phyloP scores from a whole-genome alignment of 805 yeast species.

The Scheffersomyces lignosus region DNA sequence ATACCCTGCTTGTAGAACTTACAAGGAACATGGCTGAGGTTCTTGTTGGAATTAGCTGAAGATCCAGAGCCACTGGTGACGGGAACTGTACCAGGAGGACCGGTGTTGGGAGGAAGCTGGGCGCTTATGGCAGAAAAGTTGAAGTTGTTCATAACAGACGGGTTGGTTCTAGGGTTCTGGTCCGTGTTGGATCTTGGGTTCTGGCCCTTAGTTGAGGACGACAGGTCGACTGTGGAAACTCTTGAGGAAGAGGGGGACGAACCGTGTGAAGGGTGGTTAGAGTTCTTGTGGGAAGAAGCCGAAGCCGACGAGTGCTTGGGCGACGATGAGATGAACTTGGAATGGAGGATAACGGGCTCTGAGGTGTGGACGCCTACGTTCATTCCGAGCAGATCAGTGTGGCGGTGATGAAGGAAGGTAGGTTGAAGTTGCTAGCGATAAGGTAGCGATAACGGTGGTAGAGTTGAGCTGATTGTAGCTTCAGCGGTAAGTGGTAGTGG shows the following conservation, averaged over 20 bases:
- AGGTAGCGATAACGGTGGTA: too few relatives aligned
- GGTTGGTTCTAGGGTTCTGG: constrained; percentile 4
- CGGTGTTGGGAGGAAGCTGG: constrained; percentile 37
- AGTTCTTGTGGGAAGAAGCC: too few relatives aligned
- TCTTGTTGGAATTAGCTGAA: constrained; percentile 30
- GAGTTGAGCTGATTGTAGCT: too few relatives aligned
- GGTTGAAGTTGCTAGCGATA: too few relatives aligned
- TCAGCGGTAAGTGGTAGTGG: too few relatives aligned
- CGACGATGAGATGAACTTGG: too few relatives aligned
- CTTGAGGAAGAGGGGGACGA: neutral
- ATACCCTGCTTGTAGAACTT: constrained; percentile 89
- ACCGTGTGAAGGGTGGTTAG: neutral
- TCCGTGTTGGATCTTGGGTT: constrained; percentile 1
- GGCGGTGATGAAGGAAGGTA: too few relatives aligned
- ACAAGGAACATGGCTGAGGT: constrained; percentile 93
- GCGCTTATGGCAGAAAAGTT: constrained; percentile 14
- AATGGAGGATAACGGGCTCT: neutral
- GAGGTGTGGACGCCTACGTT: neutral
- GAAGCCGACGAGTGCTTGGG: neutral
- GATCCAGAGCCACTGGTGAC: constrained; percentile 10
- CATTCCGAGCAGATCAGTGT: neutral
- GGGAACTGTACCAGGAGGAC: constrained; percentile 32
- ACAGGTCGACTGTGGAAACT: constrained; percentile 1
- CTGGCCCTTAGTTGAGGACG: neutral
- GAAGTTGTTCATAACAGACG: constrained; percentile 12